Base-by-base conservation (phyloP, 179 eudicot genomes). In the Heliamphora ciliata region DNA sequence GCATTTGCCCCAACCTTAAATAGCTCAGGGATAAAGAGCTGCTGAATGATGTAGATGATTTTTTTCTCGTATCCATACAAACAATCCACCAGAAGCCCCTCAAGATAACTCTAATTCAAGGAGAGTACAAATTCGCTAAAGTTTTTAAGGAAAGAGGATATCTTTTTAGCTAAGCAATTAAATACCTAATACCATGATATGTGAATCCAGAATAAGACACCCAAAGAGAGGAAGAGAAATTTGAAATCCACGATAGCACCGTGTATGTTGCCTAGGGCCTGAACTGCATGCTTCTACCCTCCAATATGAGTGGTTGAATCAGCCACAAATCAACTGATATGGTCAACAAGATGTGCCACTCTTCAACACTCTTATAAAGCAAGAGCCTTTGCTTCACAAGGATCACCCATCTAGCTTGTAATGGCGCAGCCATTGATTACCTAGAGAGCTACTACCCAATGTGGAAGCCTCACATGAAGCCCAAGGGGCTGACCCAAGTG, bases 311-410 rank as follows among this genome's bases (percentile, higher is more conserved):
- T 69, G 73, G 24, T 7, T 47, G 31, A 14, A 72, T 72, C 56
- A 72, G 56, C 55, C 73, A 47, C 31, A 72, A 59, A 72, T 48
- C 76, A 72, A 48, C 52, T 50, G 58, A 15, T 4, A 72, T 72
- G 18, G n/a, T 21, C 24, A 72, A 6, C 48, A 47, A 52, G n/a
- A 52, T 47, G 11, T 24, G 17, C 63, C 11, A 6, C n/a, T 69
- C 8, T 72, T 72, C 76, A 72, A 72, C 56, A 15, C 72, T 46
- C 75, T 71, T 46, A 71, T 47, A 15, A 72, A 50, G 76, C 54
- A 72, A 72, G 51, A 72, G 14, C 44, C 75, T 71, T 71, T 31
- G 21, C 24, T n/a, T 71, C 24, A 71, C 55, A 4, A 71, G 3
- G 54, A 71, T 48, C 55, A 15, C 21, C n/a, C 18, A 31, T 31